Evolutionary conservation across 169 alveolate genomes (phyloP).

Genomic region (Blepharisma undulans): DNA sequence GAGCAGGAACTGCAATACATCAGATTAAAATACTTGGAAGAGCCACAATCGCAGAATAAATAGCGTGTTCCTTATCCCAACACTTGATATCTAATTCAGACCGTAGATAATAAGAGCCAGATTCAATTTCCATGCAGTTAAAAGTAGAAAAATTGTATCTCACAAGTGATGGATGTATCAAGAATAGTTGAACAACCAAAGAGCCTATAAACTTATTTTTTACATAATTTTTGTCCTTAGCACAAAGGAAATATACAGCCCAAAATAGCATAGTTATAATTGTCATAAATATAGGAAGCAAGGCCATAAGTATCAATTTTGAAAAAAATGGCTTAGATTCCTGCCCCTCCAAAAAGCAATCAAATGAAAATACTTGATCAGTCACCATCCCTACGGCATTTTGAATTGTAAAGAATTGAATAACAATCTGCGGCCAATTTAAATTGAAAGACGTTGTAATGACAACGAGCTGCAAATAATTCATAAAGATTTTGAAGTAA

Average conservation of each 20-base stretch:
- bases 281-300: not conserved
- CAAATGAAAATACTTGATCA: slow-evolving; percentile 6
- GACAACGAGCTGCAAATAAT: slow-evolving; percentile 21
- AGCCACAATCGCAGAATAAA: not conserved
- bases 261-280: not conserved
- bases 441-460: slow-evolving; percentile 12
- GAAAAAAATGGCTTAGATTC: not conserved
- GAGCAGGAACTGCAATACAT: slow-evolving; percentile 21
- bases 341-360: slow-evolving; percentile 6
- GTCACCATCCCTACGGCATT: not conserved
- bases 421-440: slow-evolving; percentile 17
- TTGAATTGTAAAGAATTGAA: slow-evolving; percentile 11
- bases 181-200: not conserved
- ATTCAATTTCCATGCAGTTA: slow-evolving; percentile 29
- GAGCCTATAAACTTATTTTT: not conserved
- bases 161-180: not conserved
- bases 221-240: not conserved
- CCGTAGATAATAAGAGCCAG: slow-evolving; percentile 5
- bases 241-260: not conserved
- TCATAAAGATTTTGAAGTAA: slow-evolving; percentile 35
- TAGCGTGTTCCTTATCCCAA: not conserved
- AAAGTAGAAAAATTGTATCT: not conserved
- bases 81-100: slow-evolving; percentile 20
- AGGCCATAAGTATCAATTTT: slow-evolving; percentile 12
- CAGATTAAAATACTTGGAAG: slow-evolving; percentile 31